Percentiles rank a stretch among this genome's conserved stretches.
Conservation (phyloP, 768 basidiomycete species). For the Xanthoconium stramineum region DNA sequence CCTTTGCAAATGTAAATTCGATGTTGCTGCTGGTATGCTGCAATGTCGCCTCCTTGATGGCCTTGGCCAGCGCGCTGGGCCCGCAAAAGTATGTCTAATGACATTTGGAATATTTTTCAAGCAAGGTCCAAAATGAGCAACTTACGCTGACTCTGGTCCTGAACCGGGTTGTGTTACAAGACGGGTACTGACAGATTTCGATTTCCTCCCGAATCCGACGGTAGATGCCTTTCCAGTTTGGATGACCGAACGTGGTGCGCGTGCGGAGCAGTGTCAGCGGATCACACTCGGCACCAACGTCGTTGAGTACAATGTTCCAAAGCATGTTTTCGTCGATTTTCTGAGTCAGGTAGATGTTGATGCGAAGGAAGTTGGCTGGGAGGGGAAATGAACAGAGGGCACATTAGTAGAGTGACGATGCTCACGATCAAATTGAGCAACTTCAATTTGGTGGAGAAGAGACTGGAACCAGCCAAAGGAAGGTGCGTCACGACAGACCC, state of each 20-base stretch:
- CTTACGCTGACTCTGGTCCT: conserved; percentile 82
- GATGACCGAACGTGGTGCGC: conserved; percentile 89
- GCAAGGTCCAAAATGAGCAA: conserved; percentile 6
- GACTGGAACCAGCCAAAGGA: conserved; percentile 98
- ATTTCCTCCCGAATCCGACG: conserved; percentile 71
- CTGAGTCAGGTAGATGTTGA: conserved; percentile 88
- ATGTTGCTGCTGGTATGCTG: conserved; percentile 53
- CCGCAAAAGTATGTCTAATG: conserved; percentile 86
- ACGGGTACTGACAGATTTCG: conserved; percentile 77
- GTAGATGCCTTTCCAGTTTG: conserved; percentile 86
- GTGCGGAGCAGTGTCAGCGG: conserved; percentile 85
- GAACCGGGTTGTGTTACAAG: conserved; percentile 72
- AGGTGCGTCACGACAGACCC: conserved; percentile 92
- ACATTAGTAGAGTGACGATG: conserved; percentile 9
- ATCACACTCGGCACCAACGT: conserved; percentile 81
- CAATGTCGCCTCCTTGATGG: conserved; percentile 69
- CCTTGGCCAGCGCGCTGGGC: conserved; percentile 68
- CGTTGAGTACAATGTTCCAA: conserved; percentile 89
- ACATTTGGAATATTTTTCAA: conserved; percentile 1
- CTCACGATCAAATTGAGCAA: conserved; percentile 85
- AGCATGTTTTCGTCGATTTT: conserved; percentile 84
- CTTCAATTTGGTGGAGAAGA: conserved; percentile 83
- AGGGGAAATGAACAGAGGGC: conserved; percentile 9
- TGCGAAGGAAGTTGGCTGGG: conserved; percentile 85
- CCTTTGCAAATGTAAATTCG: conserved; percentile 83